Conservation (phyloP, 1,284 basidiomycete species). For the Tilletia horrida region DNA sequence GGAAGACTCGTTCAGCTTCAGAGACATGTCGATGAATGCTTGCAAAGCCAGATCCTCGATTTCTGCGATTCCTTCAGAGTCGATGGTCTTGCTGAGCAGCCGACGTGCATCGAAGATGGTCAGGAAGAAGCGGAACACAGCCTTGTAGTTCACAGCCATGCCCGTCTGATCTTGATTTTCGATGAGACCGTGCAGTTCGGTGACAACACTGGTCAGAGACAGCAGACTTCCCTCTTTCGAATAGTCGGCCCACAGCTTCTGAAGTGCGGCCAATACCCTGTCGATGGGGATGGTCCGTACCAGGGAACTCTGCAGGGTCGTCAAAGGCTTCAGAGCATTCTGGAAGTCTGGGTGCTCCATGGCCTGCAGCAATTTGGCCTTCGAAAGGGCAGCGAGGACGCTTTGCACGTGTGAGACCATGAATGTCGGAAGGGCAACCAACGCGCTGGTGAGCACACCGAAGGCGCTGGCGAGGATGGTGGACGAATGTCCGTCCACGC, state of each 20-base stretch:
- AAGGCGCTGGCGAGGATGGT: slow-evolving; percentile 27
- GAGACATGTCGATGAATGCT: slow-evolving; percentile 81
- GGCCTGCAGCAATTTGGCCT: neutral
- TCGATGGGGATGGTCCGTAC: neutral
- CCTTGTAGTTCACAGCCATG: slow-evolving; percentile 69
- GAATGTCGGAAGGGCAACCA: slow-evolving; percentile 47
- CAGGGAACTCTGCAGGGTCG: neutral
- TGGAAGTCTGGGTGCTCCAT: neutral
- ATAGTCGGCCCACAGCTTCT: neutral
- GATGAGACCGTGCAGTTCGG: slow-evolving; percentile 42
- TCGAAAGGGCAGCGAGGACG: slow-evolving; percentile 1
- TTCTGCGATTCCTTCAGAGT: slow-evolving; percentile 52
- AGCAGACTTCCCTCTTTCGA: neutral
- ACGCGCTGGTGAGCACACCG: slow-evolving; percentile 38
- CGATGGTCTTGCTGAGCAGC: slow-evolving; percentile 52
- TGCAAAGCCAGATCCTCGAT: slow-evolving; percentile 60
- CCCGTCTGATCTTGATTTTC: slow-evolving; percentile 37
- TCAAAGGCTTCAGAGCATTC: neutral
- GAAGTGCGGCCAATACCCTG: neutral
- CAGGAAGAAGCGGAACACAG: slow-evolving; percentile 76
- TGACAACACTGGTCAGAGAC: slow-evolving; percentile 28
- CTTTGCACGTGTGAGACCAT: slow-evolving; percentile 37
- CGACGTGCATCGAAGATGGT: slow-evolving; percentile 70
- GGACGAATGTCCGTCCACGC: neutral
- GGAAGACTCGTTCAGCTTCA: slow-evolving; percentile 86